These are phyloP conservation scores for Jamesozyma lodderae DNA, from an alignment of 805 yeast genomes.

Conservation along the genomic window DNA sequence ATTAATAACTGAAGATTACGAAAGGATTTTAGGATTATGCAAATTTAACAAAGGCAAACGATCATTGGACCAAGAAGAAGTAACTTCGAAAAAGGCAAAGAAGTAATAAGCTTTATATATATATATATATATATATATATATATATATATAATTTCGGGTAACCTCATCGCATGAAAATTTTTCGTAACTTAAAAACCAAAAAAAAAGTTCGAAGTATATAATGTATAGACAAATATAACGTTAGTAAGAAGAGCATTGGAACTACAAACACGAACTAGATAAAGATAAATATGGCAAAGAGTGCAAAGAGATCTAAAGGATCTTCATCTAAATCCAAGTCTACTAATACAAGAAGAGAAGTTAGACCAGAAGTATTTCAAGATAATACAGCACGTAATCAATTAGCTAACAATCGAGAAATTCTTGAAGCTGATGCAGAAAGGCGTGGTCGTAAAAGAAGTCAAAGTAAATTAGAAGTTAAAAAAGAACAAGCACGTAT, in stretches of 20 bases:
- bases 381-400: constrained; percentile 63
- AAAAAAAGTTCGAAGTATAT: no score
- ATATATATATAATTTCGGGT: neutral
- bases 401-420: constrained; percentile 44
- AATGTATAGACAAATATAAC: no score
- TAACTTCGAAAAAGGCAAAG: neutral
- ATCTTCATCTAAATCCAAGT: neutral
- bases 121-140: neutral
- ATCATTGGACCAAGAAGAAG: neutral
- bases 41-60: neutral
- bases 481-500: constrained; percentile 59
- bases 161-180: constrained; percentile 4
- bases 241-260: no score
- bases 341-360: constrained; percentile 25
- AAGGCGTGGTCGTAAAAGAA: constrained; percentile 17
- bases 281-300: no score
- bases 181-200: no score
- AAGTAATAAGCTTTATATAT: no score
- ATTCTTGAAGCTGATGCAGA: constrained; percentile 50
- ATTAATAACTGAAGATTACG: constrained; percentile 62
- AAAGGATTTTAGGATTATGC: constrained; percentile 34
- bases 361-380: constrained; percentile 58
- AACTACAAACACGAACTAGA: no score
- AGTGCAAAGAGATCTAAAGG: neutral
- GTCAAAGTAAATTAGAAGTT: constrained; percentile 42